Base-by-base conservation (phyloP, 2,329 filamentous ascomycete genomes). In the Calonectria naviculata region DNA sequence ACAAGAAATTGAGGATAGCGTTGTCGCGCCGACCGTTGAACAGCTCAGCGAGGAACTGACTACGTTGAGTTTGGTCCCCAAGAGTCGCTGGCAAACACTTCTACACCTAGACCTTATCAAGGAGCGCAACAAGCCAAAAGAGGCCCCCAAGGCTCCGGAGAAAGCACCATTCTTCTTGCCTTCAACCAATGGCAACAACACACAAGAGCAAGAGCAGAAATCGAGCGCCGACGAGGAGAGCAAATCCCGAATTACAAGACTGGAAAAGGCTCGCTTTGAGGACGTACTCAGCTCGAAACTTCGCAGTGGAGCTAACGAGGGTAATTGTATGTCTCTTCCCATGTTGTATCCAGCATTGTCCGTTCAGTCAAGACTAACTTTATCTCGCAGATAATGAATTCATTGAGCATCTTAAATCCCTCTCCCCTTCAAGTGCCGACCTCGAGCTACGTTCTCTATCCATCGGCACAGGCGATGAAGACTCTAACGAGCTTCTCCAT, bases 91-190 rank as follows among this genome's bases (percentile, higher is more conserved):
- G 97, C 96, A 98, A 83, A 98, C 95, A 1, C 87, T 99, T 17
- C 87, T 99, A 31, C 94, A 99, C 81, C 89, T 99, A 3, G 97
- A 99, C 80, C 86, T 95, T 29, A 98, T 99, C 81, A 94, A 95
- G 84, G 91, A 95, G 83, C 93, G 97, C 72, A 99, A 99, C 84
- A 97, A 97, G 83, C 97, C 97, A 0, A 95, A 92, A 75, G 95
- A 98, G 82, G 91, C 95, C 0, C 95, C 95, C 19, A 98, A 98
- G 84, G 90, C 92, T 8, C 97, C 97, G 0, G 94, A 98, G 81
- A 97, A 97, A 80, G 96, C 96, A 0, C 97, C 97, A 0, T 98
- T 98, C 87, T 98, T 98, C 87, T 87, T 98, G 5, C 94, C 95
- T 0, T 93, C 93, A 0, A 85, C 93, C 5, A 87, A 88, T 8